phyloP scores from a whole-genome alignment of 2,329 filamentous ascomycete genomes.

The Lecanosticta acicola region DNA sequence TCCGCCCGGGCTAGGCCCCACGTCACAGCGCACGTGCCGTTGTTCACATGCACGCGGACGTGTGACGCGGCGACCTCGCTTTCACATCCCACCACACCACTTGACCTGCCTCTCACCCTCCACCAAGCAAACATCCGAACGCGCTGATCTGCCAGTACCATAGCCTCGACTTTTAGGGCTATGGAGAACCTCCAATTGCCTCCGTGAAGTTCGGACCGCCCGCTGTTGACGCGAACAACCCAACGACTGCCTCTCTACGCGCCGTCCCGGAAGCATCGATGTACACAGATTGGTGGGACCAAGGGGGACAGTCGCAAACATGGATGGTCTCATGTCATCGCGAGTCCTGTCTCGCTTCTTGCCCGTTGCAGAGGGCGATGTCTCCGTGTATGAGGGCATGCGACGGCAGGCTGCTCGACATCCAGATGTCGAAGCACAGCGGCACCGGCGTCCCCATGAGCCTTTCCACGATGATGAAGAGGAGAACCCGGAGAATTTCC shows the following conservation, averaged over 20 bases:
- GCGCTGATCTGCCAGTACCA: too few relatives aligned
- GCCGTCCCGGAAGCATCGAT: too few relatives aligned
- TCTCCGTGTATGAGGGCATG: slow-evolving; percentile 39
- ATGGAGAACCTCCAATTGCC: too few relatives aligned
- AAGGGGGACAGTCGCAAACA: slow-evolving; percentile 4
- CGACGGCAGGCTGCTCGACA: slow-evolving; percentile 38
- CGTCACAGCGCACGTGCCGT: too few relatives aligned
- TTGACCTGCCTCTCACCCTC: background rate
- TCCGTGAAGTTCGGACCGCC: too few relatives aligned
- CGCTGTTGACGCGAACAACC: too few relatives aligned
- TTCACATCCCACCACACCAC: background rate
- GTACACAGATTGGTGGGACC: too few relatives aligned
- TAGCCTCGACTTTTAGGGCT: too few relatives aligned
- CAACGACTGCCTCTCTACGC: too few relatives aligned
- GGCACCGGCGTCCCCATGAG: slow-evolving; percentile 42
- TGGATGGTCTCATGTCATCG: slow-evolving; percentile 44
- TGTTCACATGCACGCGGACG: background rate
- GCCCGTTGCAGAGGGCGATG: slow-evolving; percentile 36
- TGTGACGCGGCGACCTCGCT: background rate
- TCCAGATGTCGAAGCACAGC: slow-evolving; percentile 38
- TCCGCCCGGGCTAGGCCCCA: background rate
- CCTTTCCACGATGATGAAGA: slow-evolving; percentile 53
- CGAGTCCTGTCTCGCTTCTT: slow-evolving; percentile 49
- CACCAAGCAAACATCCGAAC: too few relatives aligned
- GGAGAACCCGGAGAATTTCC: slow-evolving; percentile 52